Evolutionary conservation across 441 rosid genomes (phyloP).

Genomic region (Jatropha multifida): DNA sequence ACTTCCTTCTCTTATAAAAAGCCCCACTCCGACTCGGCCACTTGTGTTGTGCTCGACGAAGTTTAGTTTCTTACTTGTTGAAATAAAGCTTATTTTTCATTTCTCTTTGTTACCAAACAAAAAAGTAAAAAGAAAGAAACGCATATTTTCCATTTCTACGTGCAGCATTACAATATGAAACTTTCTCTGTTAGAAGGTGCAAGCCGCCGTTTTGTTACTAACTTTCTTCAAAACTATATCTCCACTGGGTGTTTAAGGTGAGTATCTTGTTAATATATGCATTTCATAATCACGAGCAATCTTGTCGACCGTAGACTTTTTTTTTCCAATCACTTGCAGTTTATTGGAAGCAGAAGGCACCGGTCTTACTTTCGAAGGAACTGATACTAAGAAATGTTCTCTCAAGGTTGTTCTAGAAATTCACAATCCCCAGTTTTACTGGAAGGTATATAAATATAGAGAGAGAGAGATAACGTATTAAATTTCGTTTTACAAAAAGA

Average conservation of each 20-base stretch:
- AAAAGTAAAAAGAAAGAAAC: too few species aligned
- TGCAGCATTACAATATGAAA: background rate
- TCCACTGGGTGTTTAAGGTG: slow-evolving; percentile 7
- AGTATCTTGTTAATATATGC: background rate
- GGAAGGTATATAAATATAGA: slow-evolving; percentile 55
- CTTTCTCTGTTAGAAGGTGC: background rate
- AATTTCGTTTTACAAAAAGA: too few species aligned
- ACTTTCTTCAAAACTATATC: slow-evolving; percentile 6
- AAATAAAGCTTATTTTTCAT: too few species aligned
- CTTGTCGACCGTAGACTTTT: too few species aligned
- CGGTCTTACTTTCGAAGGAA: slow-evolving; percentile 50
- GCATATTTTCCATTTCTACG: too few species aligned
- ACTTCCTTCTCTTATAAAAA: too few species aligned
- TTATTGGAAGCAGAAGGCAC: slow-evolving; percentile 75
- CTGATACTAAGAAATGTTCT: slow-evolving; percentile 25
- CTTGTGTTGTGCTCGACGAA: too few species aligned
- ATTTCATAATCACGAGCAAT: too few species aligned
- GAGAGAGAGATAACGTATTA: too few species aligned
- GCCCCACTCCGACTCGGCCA: too few species aligned
- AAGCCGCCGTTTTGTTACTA: background rate
- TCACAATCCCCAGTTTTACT: slow-evolving; percentile 75
- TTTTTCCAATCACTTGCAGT: slow-evolving; percentile 25
- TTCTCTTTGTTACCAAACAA: too few species aligned
- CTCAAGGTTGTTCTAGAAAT: slow-evolving; percentile 44
- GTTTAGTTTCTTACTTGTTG: too few species aligned